Percentiles rank a stretch among this genome's conserved stretches.
Conservation (phyloP, 2,329 filamentous ascomycete species). For the Fusarium tjaetaba region DNA sequence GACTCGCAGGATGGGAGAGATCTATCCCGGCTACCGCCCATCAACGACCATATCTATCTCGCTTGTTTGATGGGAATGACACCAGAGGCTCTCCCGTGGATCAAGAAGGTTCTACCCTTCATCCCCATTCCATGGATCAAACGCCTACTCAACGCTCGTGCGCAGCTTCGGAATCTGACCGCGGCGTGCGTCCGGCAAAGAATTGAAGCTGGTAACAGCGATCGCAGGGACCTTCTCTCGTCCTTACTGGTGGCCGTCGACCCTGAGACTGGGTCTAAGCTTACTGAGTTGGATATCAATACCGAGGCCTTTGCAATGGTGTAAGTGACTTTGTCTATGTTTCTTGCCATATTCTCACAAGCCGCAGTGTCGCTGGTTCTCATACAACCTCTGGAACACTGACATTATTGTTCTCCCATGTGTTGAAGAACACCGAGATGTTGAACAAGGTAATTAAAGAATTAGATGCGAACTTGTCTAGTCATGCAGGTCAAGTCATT, state of each 20-base stretch:
- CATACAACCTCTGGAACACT: neutral
- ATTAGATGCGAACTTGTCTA: neutral
- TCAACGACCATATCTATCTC: neutral
- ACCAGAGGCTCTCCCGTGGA: neutral
- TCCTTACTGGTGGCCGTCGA: neutral
- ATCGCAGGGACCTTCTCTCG: neutral
- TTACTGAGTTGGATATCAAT: neutral
- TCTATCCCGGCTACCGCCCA: neutral
- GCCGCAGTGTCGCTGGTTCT: neutral
- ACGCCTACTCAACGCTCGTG: neutral
- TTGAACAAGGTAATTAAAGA: neutral
- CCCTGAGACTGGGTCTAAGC: neutral
- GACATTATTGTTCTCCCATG: neutral
- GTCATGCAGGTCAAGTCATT: rapidly evolving
- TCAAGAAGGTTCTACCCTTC: neutral
- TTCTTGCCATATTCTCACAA: neutral
- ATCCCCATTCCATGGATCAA: neutral
- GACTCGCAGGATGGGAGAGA: neutral
- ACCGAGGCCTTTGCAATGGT: neutral
- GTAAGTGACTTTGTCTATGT: neutral
- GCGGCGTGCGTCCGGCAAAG: neutral
- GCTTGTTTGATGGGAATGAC: neutral
- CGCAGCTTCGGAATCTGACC: neutral
- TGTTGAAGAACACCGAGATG: neutral
- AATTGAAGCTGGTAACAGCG: neutral